Conservation (phyloP, 2,329 filamentous ascomycete genomes). For the Fusarium hostae region DNA sequence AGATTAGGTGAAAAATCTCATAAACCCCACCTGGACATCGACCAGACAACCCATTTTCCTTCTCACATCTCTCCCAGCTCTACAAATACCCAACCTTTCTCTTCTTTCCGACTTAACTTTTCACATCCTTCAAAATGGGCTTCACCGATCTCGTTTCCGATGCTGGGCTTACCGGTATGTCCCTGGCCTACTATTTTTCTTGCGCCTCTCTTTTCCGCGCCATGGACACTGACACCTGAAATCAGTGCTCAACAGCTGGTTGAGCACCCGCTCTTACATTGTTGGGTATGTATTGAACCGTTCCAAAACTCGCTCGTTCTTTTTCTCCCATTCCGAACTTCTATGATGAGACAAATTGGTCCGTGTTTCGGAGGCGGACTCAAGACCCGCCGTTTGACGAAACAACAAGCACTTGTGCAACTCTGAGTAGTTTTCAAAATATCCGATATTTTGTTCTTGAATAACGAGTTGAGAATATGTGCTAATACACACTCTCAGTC, state of each 20-base stretch:
- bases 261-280: slow-evolving; percentile 82
- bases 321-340: slow-evolving; percentile 13
- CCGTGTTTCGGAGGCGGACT: slow-evolving; percentile 94
- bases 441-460: slow-evolving; percentile 13
- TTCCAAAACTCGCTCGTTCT: not conserved
- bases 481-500: slow-evolving; percentile 50
- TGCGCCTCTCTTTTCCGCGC: slow-evolving; percentile 41
- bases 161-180: slow-evolving; percentile 65
- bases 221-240: slow-evolving; percentile 50
- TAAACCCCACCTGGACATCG: slow-evolving; percentile 55
- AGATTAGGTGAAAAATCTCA: slow-evolving; percentile 53
- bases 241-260: slow-evolving; percentile 77
- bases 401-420: slow-evolving; percentile 77
- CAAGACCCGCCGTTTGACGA: slow-evolving; percentile 91
- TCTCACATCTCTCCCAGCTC: slow-evolving; percentile 45
- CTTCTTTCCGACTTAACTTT: slow-evolving; percentile 40
- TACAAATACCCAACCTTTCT: slow-evolving; percentile 45
- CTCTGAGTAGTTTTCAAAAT: slow-evolving; percentile 67
- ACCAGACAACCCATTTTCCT: slow-evolving; percentile 52
- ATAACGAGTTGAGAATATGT: slow-evolving; percentile 2
- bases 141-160: slow-evolving; percentile 76
- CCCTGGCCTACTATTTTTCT: slow-evolving; percentile 40
- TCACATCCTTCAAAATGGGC: slow-evolving; percentile 66
- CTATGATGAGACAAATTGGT: slow-evolving; percentile 87
- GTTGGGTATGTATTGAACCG: slow-evolving; percentile 72